Conservation (phyloP, 2,329 filamentous ascomycete genomes). For the Ophiobolus disseminans region DNA sequence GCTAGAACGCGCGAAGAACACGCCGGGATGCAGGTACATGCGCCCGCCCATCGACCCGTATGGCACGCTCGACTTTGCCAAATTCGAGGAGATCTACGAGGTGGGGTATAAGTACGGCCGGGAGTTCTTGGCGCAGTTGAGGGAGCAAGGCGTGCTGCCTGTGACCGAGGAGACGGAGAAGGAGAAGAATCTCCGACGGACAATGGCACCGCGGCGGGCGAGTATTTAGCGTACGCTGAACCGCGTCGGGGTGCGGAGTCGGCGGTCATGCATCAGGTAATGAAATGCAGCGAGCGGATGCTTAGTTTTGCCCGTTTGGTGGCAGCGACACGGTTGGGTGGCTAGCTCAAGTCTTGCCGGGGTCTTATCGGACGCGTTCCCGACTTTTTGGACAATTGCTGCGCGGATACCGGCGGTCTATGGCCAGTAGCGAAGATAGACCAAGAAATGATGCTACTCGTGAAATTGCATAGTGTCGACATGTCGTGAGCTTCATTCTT, state of each 20-base stretch:
- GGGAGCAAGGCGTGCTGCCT: conserved; percentile 77
- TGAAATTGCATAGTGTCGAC: conserved; percentile 1
- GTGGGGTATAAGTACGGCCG: conserved; percentile 87
- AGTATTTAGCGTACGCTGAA: conserved; percentile 41
- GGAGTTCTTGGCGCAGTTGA: conserved; percentile 77
- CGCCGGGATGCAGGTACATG: conserved; percentile 94
- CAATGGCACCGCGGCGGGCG: conserved; percentile 60
- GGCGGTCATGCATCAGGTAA: conserved; percentile 24
- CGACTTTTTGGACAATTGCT: background rate
- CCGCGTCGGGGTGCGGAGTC: conserved; percentile 15
- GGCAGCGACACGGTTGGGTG: conserved; percentile 17
- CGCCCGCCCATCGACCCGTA: conserved; percentile 92
- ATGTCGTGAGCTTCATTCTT: conserved; percentile 9
- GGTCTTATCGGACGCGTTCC: conserved; percentile 19
- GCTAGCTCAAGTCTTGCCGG: conserved; percentile 7
- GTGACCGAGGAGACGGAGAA: conserved; percentile 60
- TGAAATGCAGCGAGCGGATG: conserved; percentile 13
- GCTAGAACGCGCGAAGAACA: conserved; percentile 88
- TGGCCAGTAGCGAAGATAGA: conserved; percentile 6
- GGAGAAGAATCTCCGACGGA: conserved; percentile 58
- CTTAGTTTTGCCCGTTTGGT: conserved; percentile 26
- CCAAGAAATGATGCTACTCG: conserved; percentile 2
- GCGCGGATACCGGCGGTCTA: conserved; percentile 26
- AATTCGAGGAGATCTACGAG: conserved; percentile 95
- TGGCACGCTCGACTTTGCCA: conserved; percentile 93